Base-by-base conservation (phyloP, 2,329 filamentous ascomycete genomes). In the Pyrenophora tritici-repentis region DNA sequence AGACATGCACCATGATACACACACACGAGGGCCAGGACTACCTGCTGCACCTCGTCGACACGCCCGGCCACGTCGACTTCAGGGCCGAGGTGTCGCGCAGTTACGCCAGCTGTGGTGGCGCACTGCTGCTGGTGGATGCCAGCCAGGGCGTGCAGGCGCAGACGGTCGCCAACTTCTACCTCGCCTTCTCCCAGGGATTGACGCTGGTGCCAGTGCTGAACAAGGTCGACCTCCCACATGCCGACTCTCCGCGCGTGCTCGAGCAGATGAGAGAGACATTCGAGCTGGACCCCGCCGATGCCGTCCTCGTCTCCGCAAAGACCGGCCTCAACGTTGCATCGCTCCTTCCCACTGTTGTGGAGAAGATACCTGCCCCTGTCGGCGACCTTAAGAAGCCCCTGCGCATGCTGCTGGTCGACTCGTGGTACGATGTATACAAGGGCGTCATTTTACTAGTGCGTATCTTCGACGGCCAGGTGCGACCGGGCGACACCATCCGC, bases 1-100 rank as follows among this genome's bases (percentile, higher is more conserved):
- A 99, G 79, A 97, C 94, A 50, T 97, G 94, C 76, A 94, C 88
- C 48, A 99, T 99, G 94, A 83, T 99, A 44, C 96, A 97, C 79
- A 91, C 88, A 22, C 81, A 96, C 76, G 79, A 88, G 14, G 92
- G 89, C 13, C 79, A 88, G 26, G 94, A 99, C 73, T 97, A 97
- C 72, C 82, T 99, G 49, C 81, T 99, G 24, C 94, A 99, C 75
- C 82, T 99, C 22, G 92, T 99, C 50, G 94, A 99, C 73, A 99
- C 94, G 0, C 94, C 94, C 0, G 94, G 94, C 22, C 94, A 99
- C 77, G 94, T 99, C 50, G 94, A 99, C 77, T 99, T 99, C 74
- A 85, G 94, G 48, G 94, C 94, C 40, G 94, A 99, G 75, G 94
- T 99, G 9, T 95, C 91, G 29, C 84, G 94, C 40, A 96, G 91